Evolutionary conservation across 2,329 filamentous ascomycete genomes (phyloP), one percentile per base, ranked within the genome.

Genomic region (Didymella arachidicola): DNA sequence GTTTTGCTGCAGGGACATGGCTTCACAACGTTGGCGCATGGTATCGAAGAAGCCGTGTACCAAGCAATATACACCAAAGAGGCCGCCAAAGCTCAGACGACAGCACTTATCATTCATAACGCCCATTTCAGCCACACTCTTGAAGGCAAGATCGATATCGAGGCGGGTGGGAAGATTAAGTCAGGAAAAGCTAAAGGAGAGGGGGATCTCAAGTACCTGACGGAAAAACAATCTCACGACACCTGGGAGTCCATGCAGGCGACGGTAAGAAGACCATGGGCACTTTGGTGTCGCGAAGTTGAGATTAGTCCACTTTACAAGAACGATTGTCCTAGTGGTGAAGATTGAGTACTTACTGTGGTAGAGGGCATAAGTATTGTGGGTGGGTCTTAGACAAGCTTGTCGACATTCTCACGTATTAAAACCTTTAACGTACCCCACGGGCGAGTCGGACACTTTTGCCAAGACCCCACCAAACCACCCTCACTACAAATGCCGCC

Each of bases 21-120:
- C 25, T 81, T 82, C 59, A 79, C 79, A 1, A 78, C 76, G 11
- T 68, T 77, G 0, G 80, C 78, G 0, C 66, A 70, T 2, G 72
- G 73, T 8, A 78, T 82, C 53, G 76, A 81, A 63, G 79, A 80
- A 62, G 79, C 76, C 0, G 80, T 82, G 0, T 81, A 77, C 59
- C 77, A 80, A 52, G 77, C 79, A 1, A 77, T 81, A 19, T 82
- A 79, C 62, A 80, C 79, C 6, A 68, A 63, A 22, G 70, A 74
- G 52, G 72, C 72, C 38, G 80, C 80, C 1, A 72, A 76, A 46
- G 68, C 77, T 7, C 80, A 81, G 57, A 79, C 75, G 1, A 70
- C 71, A 1, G 78, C 79, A 2, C 46, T 77, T 50, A 65, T 64
- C 7, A 67, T 77, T 19, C 66, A 68, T 38, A 74, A 75, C 55